Evolutionary conservation across 2,329 filamentous ascomycete genomes (phyloP), one percentile per base, ranked within the genome.

Genomic region (Epichloe gansuensis): DNA sequence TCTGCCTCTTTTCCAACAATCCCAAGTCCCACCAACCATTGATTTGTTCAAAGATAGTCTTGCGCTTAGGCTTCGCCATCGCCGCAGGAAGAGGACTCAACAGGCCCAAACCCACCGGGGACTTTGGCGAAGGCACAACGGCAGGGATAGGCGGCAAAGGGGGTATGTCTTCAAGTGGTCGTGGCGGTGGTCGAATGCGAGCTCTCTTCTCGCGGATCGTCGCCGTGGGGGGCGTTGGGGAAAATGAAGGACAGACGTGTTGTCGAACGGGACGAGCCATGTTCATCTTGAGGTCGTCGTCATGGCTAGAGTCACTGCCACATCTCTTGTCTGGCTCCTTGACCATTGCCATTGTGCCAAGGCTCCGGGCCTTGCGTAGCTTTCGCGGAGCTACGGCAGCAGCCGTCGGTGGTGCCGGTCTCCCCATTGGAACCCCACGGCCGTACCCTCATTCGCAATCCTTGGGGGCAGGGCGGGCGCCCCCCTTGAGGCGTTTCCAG

Each of bases 401-500:
- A 31, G n/a, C 55, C 45, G 53, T 50, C 9, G 39, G 13, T 36
- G 53, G 11, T 44, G 11, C 34, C 9, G 17, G 11, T 35, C 43
- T 49, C 50, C 53, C 55, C 61, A 58, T 50, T 56, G 57, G 47
- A 61, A 58, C 63, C 59, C 68, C 70, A 69, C 73, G 72, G 69
- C 65, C 70, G 71, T 64, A 66, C 67, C 72, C 64, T 73, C 72
- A 76, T 59, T 76, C 76, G 43, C 74, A 58, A 53, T 79, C 72
- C 64, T 78, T 77, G 51, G 68, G 64, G 3, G 63, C 56, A 4
- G 66, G 60, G 12, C 60, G 58, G 23, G 56, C 55, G 12, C 56
- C 54, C 44, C 67, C 62, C 68, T 78, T 78, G 61, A 75, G 70
- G 59, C 78, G 75, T 56, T 78, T 75, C 79, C 82, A 86, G 40